Evolutionary conservation across 192 early-diverging fungal species (phyloP), one percentile per base, ranked within the genome.

Genomic region (Umbelopsis isabellina): DNA sequence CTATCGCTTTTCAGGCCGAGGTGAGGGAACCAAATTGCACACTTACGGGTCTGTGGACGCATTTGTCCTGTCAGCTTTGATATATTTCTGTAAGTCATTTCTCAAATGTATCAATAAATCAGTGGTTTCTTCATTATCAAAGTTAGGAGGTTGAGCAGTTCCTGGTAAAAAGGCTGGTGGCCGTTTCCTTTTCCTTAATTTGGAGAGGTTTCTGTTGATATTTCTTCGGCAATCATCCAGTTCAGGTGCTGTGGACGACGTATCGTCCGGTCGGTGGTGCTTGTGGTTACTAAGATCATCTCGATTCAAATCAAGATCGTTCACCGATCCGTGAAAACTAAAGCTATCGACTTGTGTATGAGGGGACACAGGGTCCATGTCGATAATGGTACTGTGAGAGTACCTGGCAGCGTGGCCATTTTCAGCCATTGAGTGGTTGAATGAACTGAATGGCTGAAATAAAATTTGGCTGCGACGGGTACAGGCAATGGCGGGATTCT

Each of bases 81-180:
- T 61, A 25, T 30, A 61, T 18, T 16, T 61, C 27, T 61, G 55
- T 2, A 79, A 49, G 7, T 68, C 70, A 16, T 49, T 41, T 67
- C 78, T 70, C 16, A 79, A 46, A 37, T 75, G 70, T 2, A 71
- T 22, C 10, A 75, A 35, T n/a, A 75, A 20, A 16, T 75, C 73
- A 22, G 75, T 64, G 3, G 74, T 72, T 15, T 79, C 78, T 6
- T 79, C 78, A 49, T 75, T 69, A 10, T 79, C 78, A 52, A 69
- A 75, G n/a, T 51, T 25, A 18, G 30, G 27, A 30, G 8, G 49
- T 16, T 64, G 49, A 51, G 16, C 21, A 71, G 20, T 66, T 58
- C 41, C 51, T 21, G 49, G 16, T 1, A 70, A 45, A 18, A 64
- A 47, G 44, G 70, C 35, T 23, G 73, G 66, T 4, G 78, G 78